Evolutionary conservation across 371 early-diverging fungal genomes (phyloP).

Genomic region (Cokeromyces recurvatus): DNA sequence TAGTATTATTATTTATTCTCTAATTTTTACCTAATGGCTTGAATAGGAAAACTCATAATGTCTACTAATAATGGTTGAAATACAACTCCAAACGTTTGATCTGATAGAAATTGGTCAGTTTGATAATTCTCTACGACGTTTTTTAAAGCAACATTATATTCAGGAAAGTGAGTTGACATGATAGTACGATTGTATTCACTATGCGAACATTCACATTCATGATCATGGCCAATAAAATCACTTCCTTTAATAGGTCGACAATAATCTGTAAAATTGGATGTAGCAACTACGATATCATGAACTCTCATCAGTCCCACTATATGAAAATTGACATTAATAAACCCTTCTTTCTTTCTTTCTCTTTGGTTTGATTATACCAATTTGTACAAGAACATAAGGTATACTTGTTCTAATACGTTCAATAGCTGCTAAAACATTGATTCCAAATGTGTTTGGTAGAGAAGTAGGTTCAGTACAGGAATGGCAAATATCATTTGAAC

Average conservation of each 20-base stretch:
- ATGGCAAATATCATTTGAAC: conserved; percentile 65
- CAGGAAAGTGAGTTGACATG: conserved; percentile 24
- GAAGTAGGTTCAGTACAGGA: conserved; percentile 35
- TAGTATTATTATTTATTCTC: too few relatives aligned
- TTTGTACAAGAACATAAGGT: conserved; percentile 30
- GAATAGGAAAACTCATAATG: conserved; percentile 36
- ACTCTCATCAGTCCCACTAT: conserved; percentile 38
- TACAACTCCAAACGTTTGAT: conserved; percentile 33
- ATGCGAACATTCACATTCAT: conserved; percentile 45
- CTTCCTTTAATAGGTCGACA: conserved; percentile 32
- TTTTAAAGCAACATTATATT: conserved; percentile 30
- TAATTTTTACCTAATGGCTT: conserved; percentile 44
- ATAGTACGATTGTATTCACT: conserved; percentile 29
- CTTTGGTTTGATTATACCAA: conserved; percentile 16
- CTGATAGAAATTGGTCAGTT: neutral
- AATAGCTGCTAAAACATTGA: conserved; percentile 30
- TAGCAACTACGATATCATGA: conserved; percentile 13
- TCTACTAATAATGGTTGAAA: conserved; percentile 35
- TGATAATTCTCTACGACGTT: conserved; percentile 17
- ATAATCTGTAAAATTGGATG: conserved; percentile 13
- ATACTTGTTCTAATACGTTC: conserved; percentile 26
- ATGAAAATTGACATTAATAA: neutral
- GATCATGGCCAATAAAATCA: conserved; percentile 33
- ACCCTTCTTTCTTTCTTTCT: too few relatives aligned
- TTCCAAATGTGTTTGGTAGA: conserved; percentile 20